These are phyloP conservation scores for Verticillium dahliae DNA, from an alignment of 2,329 filamentous ascomycete genomes.

Conservation along the genomic window DNA sequence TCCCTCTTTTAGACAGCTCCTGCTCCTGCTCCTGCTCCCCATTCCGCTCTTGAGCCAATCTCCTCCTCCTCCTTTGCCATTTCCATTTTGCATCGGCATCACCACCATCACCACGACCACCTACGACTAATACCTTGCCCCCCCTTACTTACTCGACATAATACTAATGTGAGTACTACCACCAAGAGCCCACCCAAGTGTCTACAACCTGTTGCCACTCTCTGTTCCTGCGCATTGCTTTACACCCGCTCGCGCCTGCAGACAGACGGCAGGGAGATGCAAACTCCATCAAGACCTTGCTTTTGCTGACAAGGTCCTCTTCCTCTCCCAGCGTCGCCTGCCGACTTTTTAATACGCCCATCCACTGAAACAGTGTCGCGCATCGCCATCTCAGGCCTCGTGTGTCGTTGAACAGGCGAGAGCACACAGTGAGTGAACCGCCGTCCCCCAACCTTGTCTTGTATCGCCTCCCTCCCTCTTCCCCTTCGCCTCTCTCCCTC, in stretches of 20 bases:
- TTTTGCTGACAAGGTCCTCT: background rate
- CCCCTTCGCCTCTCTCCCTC: background rate
- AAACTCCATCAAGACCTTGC: background rate
- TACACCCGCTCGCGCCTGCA: background rate
- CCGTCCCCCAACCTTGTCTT: background rate
- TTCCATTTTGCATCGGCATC: background rate
- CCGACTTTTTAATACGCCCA: background rate
- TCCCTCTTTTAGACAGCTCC: background rate
- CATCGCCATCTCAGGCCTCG: background rate
- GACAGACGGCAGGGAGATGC: background rate
- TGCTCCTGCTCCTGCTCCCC: background rate
- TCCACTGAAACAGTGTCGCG: background rate
- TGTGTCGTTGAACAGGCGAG: background rate
- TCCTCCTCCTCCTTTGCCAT: background rate
- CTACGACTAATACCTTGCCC: background rate
- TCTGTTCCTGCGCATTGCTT: background rate
- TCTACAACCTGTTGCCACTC: background rate
- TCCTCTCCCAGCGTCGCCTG: background rate
- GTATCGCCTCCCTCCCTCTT: background rate
- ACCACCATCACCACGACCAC: background rate
- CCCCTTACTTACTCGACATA: background rate
- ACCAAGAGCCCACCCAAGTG: background rate
- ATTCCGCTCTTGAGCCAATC: background rate
- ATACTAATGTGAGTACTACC: background rate
- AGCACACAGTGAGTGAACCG: background rate